phyloP scores from a whole-genome alignment of 768 basidiomycete species.

The Pleurotus ostreatus region DNA sequence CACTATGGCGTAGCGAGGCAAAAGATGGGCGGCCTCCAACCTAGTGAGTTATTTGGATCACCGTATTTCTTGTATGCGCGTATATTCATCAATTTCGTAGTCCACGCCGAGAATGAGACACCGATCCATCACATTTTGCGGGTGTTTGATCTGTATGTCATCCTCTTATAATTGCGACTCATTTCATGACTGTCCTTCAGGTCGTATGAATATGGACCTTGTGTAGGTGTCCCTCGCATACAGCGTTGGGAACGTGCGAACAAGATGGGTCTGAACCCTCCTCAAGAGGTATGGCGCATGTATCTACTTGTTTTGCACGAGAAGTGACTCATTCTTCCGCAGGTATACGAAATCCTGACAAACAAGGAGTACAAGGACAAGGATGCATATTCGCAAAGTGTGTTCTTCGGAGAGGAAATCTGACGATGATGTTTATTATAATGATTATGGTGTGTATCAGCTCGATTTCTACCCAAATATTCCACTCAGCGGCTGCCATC shows the following conservation, averaged over 20 bases:
- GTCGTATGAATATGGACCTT: slow-evolving; percentile 79
- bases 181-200: slow-evolving; percentile 26
- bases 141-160: slow-evolving; percentile 69
- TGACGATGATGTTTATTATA: background rate
- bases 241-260: slow-evolving; percentile 87
- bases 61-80: background rate
- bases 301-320: background rate
- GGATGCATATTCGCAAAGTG: slow-evolving; percentile 51
- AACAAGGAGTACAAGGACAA: slow-evolving; percentile 61
- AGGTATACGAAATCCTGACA: slow-evolving; percentile 78
- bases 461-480: too few species aligned
- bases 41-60: slow-evolving; percentile 50
- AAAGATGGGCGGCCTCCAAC: slow-evolving; percentile 51
- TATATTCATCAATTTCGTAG: slow-evolving; percentile 28
- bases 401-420: slow-evolving; percentile 46
- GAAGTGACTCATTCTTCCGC: background rate
- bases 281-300: slow-evolving; percentile 54
- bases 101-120: slow-evolving; percentile 60
- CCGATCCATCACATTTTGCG: slow-evolving; percentile 70
- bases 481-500: too few species aligned
- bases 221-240: slow-evolving; percentile 72
- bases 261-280: slow-evolving; percentile 75
- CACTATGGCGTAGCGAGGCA: slow-evolving; percentile 41
- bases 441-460: too few species aligned
- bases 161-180: background rate